A percentile compares a stretch with the other conserved stretches of the same genome.
Evolutionary conservation across 2,329 filamentous ascomycete genomes (phyloP).

Genomic region (Curvularia sp.): DNA sequence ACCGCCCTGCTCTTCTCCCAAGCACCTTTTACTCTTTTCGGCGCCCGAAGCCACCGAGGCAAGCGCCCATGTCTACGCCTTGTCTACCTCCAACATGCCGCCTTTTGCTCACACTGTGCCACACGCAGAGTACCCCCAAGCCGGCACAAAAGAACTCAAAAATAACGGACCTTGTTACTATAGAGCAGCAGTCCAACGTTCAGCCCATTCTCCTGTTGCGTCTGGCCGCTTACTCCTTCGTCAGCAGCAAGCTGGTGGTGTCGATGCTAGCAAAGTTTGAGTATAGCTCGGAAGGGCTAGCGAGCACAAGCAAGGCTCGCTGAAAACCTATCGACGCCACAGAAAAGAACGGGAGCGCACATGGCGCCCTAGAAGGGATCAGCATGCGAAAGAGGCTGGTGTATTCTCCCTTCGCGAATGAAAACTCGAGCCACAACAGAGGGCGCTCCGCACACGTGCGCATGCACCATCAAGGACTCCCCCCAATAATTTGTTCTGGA

Average conservation of each 20-base stretch:
- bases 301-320: not conserved
- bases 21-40: not conserved
- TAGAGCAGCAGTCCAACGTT: not conserved
- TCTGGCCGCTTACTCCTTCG: not conserved
- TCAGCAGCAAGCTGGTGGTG: not conserved
- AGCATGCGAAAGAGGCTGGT: conserved; percentile 8
- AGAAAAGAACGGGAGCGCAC: conserved; percentile 15
- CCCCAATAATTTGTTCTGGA: not conserved
- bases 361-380: conserved; percentile 18
- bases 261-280: not conserved
- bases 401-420: conserved; percentile 15
- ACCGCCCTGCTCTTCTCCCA: not conserved
- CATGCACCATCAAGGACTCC: not conserved
- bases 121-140: not conserved
- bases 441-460: not conserved
- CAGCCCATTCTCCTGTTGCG: not conserved
- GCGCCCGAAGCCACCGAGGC: not conserved
- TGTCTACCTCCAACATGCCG: not conserved
- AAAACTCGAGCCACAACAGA: conserved; percentile 3
- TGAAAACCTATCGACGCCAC: not conserved
- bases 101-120: not conserved
- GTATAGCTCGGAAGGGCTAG: not conserved
- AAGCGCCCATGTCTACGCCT: not conserved
- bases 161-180: not conserved
- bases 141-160: not conserved